Base-by-base conservation (phyloP, 345 rosid genomes). In the Citrus hindsii region DNA sequence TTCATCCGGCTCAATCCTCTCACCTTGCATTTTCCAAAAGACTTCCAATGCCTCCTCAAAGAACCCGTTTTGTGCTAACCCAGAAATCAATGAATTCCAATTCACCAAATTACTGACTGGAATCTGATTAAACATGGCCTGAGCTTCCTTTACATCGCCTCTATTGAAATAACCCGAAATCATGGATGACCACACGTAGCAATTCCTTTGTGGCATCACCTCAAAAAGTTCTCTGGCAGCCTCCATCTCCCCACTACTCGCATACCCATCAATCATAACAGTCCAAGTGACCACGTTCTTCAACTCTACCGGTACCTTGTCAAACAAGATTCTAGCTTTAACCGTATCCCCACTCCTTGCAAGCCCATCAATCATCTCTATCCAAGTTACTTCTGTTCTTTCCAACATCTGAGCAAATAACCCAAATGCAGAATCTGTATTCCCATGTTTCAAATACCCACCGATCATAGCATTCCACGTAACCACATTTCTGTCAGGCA, bases 401-500 rank as follows among this genome's bases (percentile, higher is more conserved):
- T 65, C 14, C 0, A 78, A 10, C 86, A 92, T 86, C 80, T 80
- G 75, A 4, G 81, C 84, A 66, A 92, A 94, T 79, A 94, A 73
- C 35, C 69, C 8, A 42, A 66, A 83, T 6, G 95, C 94, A 68
- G 87, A 83, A 2, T 75, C 67, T 76, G 30, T 63, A 75, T 88
- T 82, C 22, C 86, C 88, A 68, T 82, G 84, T 24, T 79, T 62
- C 81, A 90, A 81, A 68, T 81, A 88, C 80, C 94, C 95, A 75
- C 88, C 88, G 28, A 94, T 84, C 94, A 92, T 88, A 1, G 92
- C 92, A 71, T 94, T 94, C 95, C 90, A 91, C 7, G 90, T 82
- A 30, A 88, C 92, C 6, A 88, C 88, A 79, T 89, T 94, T 86
- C 89, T 88, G 4, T 83, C 84, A 56, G 91, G 88, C 90, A 90